Conservation (phyloP, 257 asterid species). For the Rauvolfia tetraphylla region DNA sequence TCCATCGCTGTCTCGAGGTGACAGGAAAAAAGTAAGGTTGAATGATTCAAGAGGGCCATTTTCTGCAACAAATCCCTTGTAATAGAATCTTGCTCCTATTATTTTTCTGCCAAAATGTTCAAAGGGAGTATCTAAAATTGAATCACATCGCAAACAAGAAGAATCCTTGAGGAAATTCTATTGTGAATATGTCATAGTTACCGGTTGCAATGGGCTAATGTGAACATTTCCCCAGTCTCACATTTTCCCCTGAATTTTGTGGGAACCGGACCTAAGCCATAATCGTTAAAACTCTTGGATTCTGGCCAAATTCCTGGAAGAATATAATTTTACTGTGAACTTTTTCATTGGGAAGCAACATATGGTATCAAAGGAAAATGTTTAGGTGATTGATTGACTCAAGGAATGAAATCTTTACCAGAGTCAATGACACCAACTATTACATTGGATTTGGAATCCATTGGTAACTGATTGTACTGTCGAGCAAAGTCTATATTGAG, state of each 20-base stretch:
- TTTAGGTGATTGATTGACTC: neutral
- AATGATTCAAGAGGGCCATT: slow-evolving; percentile 43
- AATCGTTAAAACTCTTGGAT: slow-evolving; percentile 38
- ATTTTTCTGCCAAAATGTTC: slow-evolving; percentile 42
- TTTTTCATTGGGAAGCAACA: neutral
- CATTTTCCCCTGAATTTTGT: slow-evolving; percentile 46
- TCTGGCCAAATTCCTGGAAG: slow-evolving; percentile 45
- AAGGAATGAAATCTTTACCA: slow-evolving; percentile 3
- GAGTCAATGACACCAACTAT: slow-evolving; percentile 41
- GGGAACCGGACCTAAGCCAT: slow-evolving; percentile 30
- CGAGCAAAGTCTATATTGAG: slow-evolving; percentile 33
- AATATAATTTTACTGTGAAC: neutral
- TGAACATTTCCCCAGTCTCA: slow-evolving; percentile 38
- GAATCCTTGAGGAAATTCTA: neutral
- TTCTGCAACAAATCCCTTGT: slow-evolving; percentile 36
- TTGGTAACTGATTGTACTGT: slow-evolving; percentile 13
- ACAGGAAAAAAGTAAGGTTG: slow-evolving; percentile 33
- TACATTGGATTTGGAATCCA: slow-evolving; percentile 33
- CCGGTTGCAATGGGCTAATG: slow-evolving; percentile 32
- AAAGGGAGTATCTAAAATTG: neutral
- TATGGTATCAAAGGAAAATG: neutral
- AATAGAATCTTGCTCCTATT: slow-evolving; percentile 55
- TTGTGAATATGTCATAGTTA: neutral
- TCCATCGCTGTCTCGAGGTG: slow-evolving; percentile 67
- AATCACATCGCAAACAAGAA: neutral